These are phyloP conservation scores for Lasiodiplodia theobromae DNA, from an alignment of 2,329 filamentous ascomycete genomes.

Conservation along the genomic window DNA sequence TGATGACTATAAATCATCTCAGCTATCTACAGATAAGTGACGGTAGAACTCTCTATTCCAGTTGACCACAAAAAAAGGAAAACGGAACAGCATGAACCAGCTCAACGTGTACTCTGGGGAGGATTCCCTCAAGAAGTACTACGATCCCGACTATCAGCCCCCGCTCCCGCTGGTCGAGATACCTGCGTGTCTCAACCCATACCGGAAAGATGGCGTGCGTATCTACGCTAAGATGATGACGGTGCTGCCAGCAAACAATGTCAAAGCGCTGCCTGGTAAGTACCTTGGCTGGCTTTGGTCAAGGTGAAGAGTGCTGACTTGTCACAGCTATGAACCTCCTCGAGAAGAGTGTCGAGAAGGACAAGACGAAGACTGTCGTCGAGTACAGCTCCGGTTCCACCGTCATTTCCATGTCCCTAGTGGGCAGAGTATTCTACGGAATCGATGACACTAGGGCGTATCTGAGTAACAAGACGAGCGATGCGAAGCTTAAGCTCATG, in stretches of 20 bases:
- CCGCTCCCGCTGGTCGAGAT: conserved; percentile 69
- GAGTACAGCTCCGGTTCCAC: conserved; percentile 70
- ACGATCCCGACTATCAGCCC: conserved; percentile 64
- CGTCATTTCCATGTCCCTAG: conserved; percentile 66
- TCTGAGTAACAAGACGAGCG: conserved; percentile 65
- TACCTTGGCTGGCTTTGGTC: too few species aligned
- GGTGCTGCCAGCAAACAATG: conserved; percentile 69
- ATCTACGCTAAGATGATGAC: conserved; percentile 74
- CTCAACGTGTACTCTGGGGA: conserved; percentile 66
- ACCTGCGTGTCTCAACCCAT: conserved; percentile 64
- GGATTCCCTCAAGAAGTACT: conserved; percentile 65
- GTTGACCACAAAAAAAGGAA: not conserved
- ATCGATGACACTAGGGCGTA: conserved; percentile 62
- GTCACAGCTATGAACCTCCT: conserved; percentile 60
- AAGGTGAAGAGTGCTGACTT: conserved; percentile 29
- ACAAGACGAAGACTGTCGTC: conserved; percentile 60
- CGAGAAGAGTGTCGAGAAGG: conserved; percentile 36
- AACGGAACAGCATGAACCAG: conserved; percentile 36
- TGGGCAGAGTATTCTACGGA: conserved; percentile 60
- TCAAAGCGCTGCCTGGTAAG: conserved; percentile 67
- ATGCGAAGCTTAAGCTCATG: conserved; percentile 62
- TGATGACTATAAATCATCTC: not conserved
- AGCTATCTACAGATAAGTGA: not conserved
- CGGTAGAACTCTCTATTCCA: not conserved
- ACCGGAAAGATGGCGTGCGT: conserved; percentile 63